Conservation (phyloP, 805 yeast species). For the Wickerhamomyces chaumierensis region DNA sequence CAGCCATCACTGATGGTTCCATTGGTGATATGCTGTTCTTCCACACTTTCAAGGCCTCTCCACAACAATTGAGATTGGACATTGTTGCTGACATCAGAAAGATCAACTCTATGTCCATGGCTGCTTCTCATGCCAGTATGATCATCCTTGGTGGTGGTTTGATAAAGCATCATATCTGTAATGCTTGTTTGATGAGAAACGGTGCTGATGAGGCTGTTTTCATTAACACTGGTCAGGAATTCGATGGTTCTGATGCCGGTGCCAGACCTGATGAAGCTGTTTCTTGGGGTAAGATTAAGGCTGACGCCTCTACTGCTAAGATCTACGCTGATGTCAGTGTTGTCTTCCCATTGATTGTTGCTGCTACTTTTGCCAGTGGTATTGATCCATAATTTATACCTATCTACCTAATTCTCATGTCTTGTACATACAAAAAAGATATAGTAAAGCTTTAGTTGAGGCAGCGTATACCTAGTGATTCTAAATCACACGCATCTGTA, state of each 20-base stretch:
- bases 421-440: too few relatives aligned
- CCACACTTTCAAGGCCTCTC: constrained; percentile 94
- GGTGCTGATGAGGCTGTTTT: constrained; percentile 98
- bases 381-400: constrained; percentile 7
- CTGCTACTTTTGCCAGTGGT: constrained; percentile 87
- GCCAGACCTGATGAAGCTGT: constrained; percentile 99
- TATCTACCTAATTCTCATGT: too few relatives aligned
- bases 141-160: constrained; percentile 92
- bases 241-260: constrained; percentile 98
- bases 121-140: constrained; percentile 92
- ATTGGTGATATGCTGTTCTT: constrained; percentile 98
- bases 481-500: too few relatives aligned
- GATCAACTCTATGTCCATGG: constrained; percentile 91
- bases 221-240: constrained; percentile 97
- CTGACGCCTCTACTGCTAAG: constrained; percentile 85
- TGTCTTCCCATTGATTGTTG: constrained; percentile 93
- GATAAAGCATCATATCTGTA: constrained; percentile 93
- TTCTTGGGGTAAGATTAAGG: constrained; percentile 97
- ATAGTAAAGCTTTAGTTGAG: too few relatives aligned
- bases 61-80: constrained; percentile 80
- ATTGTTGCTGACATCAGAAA: constrained; percentile 88
- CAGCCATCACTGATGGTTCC: constrained; percentile 95
- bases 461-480: too few relatives aligned
- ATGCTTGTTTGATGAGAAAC: constrained; percentile 97
- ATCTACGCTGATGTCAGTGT: constrained; percentile 92